A percentile compares a stretch with the other conserved stretches of the same genome.
These are phyloP conservation scores for Helicostylum pulchrum DNA, from an alignment of 192 early-diverging fungal species.

Conservation along the genomic window DNA sequence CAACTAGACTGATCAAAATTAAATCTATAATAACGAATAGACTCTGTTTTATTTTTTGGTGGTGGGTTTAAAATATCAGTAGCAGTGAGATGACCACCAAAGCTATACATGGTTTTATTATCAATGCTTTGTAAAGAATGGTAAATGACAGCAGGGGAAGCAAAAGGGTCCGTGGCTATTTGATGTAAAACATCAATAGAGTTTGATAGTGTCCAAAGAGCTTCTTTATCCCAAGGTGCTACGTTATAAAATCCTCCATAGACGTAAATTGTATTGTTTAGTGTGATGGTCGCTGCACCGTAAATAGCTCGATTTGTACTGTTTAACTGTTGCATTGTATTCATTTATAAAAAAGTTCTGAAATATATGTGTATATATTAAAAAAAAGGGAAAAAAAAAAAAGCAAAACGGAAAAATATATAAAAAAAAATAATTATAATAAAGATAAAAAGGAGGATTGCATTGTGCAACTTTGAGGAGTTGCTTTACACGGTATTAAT, in stretches of 20 bases:
- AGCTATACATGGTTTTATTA: not conserved
- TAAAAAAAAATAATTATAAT: not conserved
- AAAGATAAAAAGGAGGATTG: not conserved
- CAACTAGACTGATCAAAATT: constrained; percentile 7
- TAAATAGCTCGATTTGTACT: constrained; percentile 19
- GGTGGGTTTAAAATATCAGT: not conserved
- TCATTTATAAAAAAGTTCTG: too few species aligned
- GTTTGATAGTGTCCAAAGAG: constrained; percentile 12
- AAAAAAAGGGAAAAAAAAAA: not conserved
- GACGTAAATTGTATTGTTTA: constrained; percentile 16
- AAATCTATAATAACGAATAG: constrained; percentile 16
- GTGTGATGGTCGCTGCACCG: constrained; percentile 2
- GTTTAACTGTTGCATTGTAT: constrained; percentile 2
- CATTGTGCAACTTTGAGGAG: too few species aligned
- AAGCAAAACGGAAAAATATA: not conserved
- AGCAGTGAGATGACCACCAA: constrained; percentile 20
- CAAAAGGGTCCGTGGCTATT: constrained; percentile 13
- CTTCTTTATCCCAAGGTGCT: constrained; percentile 23
- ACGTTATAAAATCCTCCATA: constrained; percentile 22
- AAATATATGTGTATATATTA: too few species aligned
- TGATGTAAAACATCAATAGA: constrained; percentile 6
- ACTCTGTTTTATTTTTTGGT: not conserved
- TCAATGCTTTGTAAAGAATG: not conserved
- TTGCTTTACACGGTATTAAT: too few species aligned
- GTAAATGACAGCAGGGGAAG: constrained; percentile 13